Evolutionary conservation across 352 stramenopile genomes (phyloP).

Genomic region (Phytopythium vexans): DNA sequence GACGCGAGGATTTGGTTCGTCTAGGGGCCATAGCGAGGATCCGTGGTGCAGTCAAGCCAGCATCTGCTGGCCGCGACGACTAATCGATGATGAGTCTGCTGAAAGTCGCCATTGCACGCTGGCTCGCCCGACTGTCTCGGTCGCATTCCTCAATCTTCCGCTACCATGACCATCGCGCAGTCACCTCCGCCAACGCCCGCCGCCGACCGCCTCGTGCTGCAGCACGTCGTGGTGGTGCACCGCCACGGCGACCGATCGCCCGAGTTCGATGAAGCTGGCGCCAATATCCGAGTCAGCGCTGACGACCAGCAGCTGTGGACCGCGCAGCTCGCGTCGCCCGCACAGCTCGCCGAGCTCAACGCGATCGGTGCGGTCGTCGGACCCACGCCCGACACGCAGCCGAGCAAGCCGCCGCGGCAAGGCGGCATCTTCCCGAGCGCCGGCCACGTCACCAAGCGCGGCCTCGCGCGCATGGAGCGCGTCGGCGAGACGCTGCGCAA

Average conservation of each 20-base stretch:
- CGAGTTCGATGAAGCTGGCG: conserved; percentile 12
- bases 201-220: conserved; percentile 37
- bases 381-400: conserved; percentile 4
- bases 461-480: conserved; percentile 11
- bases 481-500: conserved; percentile 10
- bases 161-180: neutral
- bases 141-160: neutral
- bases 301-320: conserved; percentile 22
- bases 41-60: too few species aligned
- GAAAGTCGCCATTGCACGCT: too few species aligned
- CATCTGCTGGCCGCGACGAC: too few species aligned
- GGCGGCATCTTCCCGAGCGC: conserved; percentile 20
- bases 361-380: conserved; percentile 9
- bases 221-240: conserved; percentile 78
- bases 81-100: too few species aligned
- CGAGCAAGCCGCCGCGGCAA: conserved; percentile 3
- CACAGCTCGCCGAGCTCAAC: conserved; percentile 18
- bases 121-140: too few species aligned
- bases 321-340: conserved; percentile 8
- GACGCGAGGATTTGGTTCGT: too few species aligned
- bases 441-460: conserved; percentile 22
- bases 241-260: conserved; percentile 57
- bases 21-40: too few species aligned
- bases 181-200: neutral
- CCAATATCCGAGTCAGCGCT: conserved; percentile 13